Base-by-base conservation (phyloP, 257 asterid species). In the Ligustrum vulgare region DNA sequence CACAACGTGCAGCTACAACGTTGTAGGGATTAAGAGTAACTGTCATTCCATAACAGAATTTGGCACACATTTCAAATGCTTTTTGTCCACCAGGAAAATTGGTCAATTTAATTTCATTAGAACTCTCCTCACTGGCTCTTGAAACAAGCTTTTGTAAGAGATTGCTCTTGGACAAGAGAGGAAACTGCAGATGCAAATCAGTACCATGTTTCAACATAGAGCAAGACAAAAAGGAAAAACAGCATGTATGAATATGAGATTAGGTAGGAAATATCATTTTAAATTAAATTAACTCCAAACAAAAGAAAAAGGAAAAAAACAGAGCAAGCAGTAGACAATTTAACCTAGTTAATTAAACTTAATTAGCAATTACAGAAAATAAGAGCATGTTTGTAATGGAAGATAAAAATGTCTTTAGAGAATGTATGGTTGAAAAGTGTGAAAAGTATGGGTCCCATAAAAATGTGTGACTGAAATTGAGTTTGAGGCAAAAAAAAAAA, bases 51-150 rank as follows among this genome's bases (percentile, higher is more conserved):
- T 94, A 94, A 77, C 97, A 94, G 86, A 94, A 94, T 78, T 92
- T 94, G 73, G 93, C 97, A 28, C 98, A 94, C 73, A 90, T 86
- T 82, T 94, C 97, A 64, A 94, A 94, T 23, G 96, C 93, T 78
- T 87, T 94, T 23, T 94, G 90, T 45, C 98, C 97, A 69, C 98
- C 97, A 8, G 98, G 98, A 72, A 94, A 92, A 82, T 92, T 84
- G 22, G 2, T 82, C 85, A 94, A 36, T 79, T 80, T 82, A 32
- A 92, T 84, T 72, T 88, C 95, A 22, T 82, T 90, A 1, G 74
- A 41, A 51, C 74, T 80, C 83, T 85, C 91, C 66, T 89, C 92
- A 33, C 69, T 79, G 22, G 75, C 78, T 75, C 76, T 79, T 3
- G 90, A 78, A 36, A 90, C 67, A 10, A 92, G 93, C 28, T 83